These are phyloP conservation scores for Hypoxylon fuscum DNA, from an alignment of 495 filamentous ascomycete species.

Conservation along the genomic window DNA sequence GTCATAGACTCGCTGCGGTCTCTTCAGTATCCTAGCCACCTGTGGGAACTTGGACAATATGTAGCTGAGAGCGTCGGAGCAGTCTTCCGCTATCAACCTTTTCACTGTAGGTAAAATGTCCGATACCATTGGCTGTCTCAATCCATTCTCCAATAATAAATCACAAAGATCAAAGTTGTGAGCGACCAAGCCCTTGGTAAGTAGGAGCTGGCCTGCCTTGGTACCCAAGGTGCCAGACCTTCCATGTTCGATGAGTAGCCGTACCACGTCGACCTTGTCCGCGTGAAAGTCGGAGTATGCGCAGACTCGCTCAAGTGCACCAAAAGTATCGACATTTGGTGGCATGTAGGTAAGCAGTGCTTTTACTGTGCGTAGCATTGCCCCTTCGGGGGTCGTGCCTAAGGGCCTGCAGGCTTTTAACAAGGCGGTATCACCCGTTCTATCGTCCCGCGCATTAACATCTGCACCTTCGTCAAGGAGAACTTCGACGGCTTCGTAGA, in stretches of 20 bases:
- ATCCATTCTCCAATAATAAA: constrained; percentile 38
- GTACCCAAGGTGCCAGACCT: constrained; percentile 20
- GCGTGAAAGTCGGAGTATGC: constrained; percentile 24
- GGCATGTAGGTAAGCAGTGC: constrained; percentile 25
- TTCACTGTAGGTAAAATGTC: constrained; percentile 5
- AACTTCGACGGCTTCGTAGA: constrained; percentile 38
- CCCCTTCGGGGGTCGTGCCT: constrained; percentile 29
- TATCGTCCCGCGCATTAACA: constrained; percentile 39
- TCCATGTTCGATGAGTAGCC: constrained; percentile 37
- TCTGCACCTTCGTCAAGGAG: constrained; percentile 36
- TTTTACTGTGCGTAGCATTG: constrained; percentile 9
- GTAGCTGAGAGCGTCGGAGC: neutral
- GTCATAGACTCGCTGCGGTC: neutral
- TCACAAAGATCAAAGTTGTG: constrained; percentile 35
- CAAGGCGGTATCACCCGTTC: constrained; percentile 44
- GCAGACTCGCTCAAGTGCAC: constrained; percentile 13
- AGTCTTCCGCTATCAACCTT: neutral
- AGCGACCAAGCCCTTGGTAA: constrained; percentile 19
- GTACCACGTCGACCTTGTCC: constrained; percentile 36
- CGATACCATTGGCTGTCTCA: neutral
- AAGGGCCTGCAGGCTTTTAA: constrained; percentile 32
- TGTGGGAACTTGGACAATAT: neutral
- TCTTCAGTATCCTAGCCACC: neutral
- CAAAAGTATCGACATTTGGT: constrained; percentile 1
- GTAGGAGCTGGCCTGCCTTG: constrained; percentile 16